Evolutionary conservation across 257 asterid genomes (phyloP).

Genomic region (Scutellaria galericulata): DNA sequence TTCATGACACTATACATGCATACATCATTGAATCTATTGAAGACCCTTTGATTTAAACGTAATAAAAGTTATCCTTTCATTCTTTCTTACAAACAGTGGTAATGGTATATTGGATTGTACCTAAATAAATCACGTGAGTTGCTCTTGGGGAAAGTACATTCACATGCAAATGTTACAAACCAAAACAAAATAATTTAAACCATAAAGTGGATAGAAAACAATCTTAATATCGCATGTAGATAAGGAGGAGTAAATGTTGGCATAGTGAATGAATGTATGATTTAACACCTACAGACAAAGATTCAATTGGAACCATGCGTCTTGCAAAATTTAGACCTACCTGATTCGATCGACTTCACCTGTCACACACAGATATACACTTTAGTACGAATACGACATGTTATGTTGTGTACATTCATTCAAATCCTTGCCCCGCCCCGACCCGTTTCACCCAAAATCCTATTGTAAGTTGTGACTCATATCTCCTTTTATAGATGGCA

Average conservation of each 20-base stretch:
- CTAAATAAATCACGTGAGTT: constrained; percentile 59
- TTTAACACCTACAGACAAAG: constrained; percentile 28
- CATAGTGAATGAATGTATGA: constrained; percentile 20
- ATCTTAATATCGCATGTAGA: constrained; percentile 18
- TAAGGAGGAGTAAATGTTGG: constrained; percentile 1
- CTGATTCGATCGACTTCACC: background rate
- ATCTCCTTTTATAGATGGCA: too few species aligned
- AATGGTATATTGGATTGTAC: constrained; percentile 33
- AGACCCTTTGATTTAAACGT: background rate
- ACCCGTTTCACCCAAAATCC: too few species aligned
- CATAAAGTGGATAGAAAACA: constrained; percentile 43
- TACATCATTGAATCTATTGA: background rate
- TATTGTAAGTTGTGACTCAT: too few species aligned
- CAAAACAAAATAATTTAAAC: constrained; percentile 47
- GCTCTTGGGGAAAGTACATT: constrained; percentile 61
- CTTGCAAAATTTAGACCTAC: background rate
- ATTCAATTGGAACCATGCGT: constrained; percentile 11
- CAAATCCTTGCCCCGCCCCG: too few species aligned
- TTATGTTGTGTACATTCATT: too few species aligned
- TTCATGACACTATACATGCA: background rate
- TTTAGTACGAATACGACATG: too few species aligned
- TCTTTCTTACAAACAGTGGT: background rate
- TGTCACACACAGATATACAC: background rate
- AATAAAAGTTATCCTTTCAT: background rate
- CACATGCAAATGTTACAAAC: constrained; percentile 66